phyloP scores from a whole-genome alignment of 768 basidiomycete genomes.

The Auricularia auricula-judae region DNA sequence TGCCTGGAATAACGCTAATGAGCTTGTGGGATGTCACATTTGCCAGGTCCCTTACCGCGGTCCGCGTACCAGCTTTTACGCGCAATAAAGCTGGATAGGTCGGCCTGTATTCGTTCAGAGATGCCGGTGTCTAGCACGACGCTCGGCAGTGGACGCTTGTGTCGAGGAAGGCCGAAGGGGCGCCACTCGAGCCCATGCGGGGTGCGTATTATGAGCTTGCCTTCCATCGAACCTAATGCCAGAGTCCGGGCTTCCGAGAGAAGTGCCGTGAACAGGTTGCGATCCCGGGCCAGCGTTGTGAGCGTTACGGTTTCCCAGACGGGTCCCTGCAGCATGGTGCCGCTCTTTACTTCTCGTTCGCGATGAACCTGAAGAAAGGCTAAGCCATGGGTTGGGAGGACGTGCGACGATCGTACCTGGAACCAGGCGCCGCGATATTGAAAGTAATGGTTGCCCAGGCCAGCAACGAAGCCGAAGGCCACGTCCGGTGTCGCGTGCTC shows the following conservation, averaged over 20 bases:
- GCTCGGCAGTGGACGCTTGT: constrained; percentile 76
- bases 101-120: constrained; percentile 72
- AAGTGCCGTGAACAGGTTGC: constrained; percentile 64
- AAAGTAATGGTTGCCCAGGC: constrained; percentile 90
- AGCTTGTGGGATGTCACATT: not conserved
- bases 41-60: constrained; percentile 48
- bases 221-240: constrained; percentile 77
- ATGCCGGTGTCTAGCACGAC: constrained; percentile 79
- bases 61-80: constrained; percentile 93
- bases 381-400: not conserved
- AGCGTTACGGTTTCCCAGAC: constrained; percentile 97
- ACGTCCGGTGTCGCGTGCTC: constrained; percentile 88
- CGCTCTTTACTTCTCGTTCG: constrained; percentile 66
- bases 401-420: constrained; percentile 44
- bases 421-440: constrained; percentile 89
- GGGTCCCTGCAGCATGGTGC: constrained; percentile 82
- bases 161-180: constrained; percentile 85
- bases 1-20: constrained; percentile 41
- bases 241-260: constrained; percentile 84
- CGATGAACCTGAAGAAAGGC: constrained; percentile 64
- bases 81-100: constrained; percentile 71
- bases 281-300: constrained; percentile 83
- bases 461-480: constrained; percentile 88
- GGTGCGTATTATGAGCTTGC: constrained; percentile 91
- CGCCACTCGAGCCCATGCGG: constrained; percentile 97